Percentiles rank a stretch among this genome's conserved stretches.
These are phyloP conservation scores for Friedmanniomyces simplex DNA, from an alignment of 495 filamentous ascomycete genomes.

Conservation along the genomic window DNA sequence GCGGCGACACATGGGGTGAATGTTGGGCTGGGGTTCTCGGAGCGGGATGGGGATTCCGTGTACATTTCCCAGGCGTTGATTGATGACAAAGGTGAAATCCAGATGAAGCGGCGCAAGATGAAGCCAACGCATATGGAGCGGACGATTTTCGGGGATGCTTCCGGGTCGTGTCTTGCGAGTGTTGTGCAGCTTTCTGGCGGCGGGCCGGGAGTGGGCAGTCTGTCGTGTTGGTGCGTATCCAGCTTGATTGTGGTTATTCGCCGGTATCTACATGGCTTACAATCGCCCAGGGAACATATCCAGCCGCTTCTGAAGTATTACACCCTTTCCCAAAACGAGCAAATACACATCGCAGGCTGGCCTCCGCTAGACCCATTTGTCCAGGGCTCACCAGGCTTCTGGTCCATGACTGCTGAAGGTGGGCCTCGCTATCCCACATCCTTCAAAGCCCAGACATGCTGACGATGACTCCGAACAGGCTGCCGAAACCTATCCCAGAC, in stretches of 20 bases:
- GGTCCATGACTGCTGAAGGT: slow-evolving; percentile 35
- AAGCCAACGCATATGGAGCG: slow-evolving; percentile 56
- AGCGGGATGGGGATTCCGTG: slow-evolving; percentile 37
- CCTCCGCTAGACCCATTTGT: slow-evolving; percentile 27
- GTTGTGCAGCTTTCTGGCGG: slow-evolving; percentile 38
- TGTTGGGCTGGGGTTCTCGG: slow-evolving; percentile 47
- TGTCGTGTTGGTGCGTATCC: slow-evolving; percentile 33
- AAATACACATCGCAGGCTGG: slow-evolving; percentile 52
- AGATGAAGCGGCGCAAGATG: slow-evolving; percentile 42
- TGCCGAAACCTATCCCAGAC: slow-evolving; percentile 36
- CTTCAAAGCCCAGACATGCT: not conserved
- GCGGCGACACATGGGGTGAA: slow-evolving; percentile 37
- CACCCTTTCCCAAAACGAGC: slow-evolving; percentile 39
- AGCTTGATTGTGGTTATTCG: not conserved
- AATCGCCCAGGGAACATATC: slow-evolving; percentile 38
- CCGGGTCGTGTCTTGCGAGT: slow-evolving; percentile 32
- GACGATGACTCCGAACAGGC: slow-evolving; percentile 16
- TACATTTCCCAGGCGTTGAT: slow-evolving; percentile 52
- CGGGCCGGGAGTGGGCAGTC: slow-evolving; percentile 30
- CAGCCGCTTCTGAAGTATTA: slow-evolving; percentile 53
- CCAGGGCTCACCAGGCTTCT: slow-evolving; percentile 19
- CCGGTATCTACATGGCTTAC: not conserved
- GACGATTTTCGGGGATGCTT: slow-evolving; percentile 48
- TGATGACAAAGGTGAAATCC: slow-evolving; percentile 35
- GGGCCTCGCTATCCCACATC: not conserved